A percentile compares a stretch with the other conserved stretches of the same genome.
These are phyloP conservation scores for Moesziomyces parantarcticus DNA, from an alignment of 1,284 basidiomycete genomes.

Conservation along the genomic window DNA sequence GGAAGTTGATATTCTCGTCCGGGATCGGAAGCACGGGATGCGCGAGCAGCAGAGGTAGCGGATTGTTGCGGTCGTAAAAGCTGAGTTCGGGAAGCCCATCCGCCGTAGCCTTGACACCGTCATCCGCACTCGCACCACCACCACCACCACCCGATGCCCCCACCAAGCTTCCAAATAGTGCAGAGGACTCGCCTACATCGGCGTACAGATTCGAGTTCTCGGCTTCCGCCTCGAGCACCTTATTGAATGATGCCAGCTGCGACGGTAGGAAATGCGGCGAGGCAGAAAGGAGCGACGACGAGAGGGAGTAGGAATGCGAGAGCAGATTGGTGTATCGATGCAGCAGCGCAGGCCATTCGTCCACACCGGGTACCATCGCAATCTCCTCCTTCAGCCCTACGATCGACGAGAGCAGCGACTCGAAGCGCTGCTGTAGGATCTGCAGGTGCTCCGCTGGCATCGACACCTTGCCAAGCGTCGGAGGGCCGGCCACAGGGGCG, in stretches of 20 bases:
- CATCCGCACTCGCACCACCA: slow-evolving; percentile 5
- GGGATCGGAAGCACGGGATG: slow-evolving; percentile 54
- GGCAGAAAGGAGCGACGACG: slow-evolving; percentile 48
- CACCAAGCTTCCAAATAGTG: slow-evolving; percentile 30
- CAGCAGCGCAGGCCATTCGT: slow-evolving; percentile 58
- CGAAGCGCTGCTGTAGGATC: slow-evolving; percentile 55
- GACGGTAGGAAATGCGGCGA: slow-evolving; percentile 56
- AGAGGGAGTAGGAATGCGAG: slow-evolving; percentile 58
- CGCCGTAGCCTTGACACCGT: slow-evolving; percentile 43
- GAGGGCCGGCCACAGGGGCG: slow-evolving; percentile 15
- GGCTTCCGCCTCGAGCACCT: slow-evolving; percentile 53
- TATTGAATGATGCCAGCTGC: slow-evolving; percentile 54
- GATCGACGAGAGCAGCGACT: slow-evolving; percentile 56
- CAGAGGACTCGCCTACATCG: slow-evolving; percentile 16
- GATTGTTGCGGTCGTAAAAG: slow-evolving; percentile 49
- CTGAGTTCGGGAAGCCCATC: slow-evolving; percentile 49
- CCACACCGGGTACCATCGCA: slow-evolving; percentile 53
- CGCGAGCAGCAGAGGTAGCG: slow-evolving; percentile 41
- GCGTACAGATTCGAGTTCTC: slow-evolving; percentile 53
- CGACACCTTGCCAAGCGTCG: slow-evolving; percentile 32
- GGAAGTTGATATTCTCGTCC: slow-evolving; percentile 56
- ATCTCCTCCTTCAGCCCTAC: slow-evolving; percentile 57
- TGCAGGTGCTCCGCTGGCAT: slow-evolving; percentile 49
- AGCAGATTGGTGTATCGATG: slow-evolving; percentile 55
- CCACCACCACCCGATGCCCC: not conserved